Percentiles rank a stretch among this genome's conserved stretches.
Conservation (phyloP, 1,284 basidiomycete species). For the Mycena citricolor region DNA sequence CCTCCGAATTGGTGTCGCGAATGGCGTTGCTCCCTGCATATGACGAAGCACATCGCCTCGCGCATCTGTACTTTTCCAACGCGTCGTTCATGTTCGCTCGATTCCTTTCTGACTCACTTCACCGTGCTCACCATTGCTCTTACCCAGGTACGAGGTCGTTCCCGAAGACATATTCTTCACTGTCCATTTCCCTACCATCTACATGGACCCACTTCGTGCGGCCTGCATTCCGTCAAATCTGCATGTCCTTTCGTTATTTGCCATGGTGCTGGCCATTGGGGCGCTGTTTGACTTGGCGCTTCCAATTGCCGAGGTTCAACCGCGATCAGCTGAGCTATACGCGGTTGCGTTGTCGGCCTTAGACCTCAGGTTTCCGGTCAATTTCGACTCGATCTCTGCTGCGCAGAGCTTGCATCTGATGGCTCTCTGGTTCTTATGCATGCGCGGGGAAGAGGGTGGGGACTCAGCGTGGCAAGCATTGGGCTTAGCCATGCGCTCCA, state of each 20-base stretch:
- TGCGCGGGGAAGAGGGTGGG: slow-evolving; percentile 23
- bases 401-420: slow-evolving; percentile 28
- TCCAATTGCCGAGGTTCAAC: slow-evolving; percentile 10
- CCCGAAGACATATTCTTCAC: slow-evolving; percentile 24
- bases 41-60: slow-evolving; percentile 24
- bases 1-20: too few relatives aligned
- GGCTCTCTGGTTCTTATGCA: slow-evolving; percentile 25
- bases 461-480: slow-evolving; percentile 27
- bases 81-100: slow-evolving; percentile 24
- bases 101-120: background rate
- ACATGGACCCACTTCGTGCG: slow-evolving; percentile 10
- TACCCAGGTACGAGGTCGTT: slow-evolving; percentile 26
- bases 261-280: slow-evolving; percentile 26
- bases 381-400: slow-evolving; percentile 25
- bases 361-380: slow-evolving; percentile 22
- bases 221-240: slow-evolving; percentile 15
- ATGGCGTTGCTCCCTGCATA: slow-evolving; percentile 22
- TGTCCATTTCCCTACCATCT: slow-evolving; percentile 23
- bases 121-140: background rate
- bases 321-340: slow-evolving; percentile 21
- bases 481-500: slow-evolving; percentile 25
- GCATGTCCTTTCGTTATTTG: slow-evolving; percentile 23
- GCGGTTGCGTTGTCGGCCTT: slow-evolving; percentile 23
- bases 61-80: slow-evolving; percentile 24
- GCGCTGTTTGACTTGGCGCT: slow-evolving; percentile 24